Evolutionary conservation across 139 green algal species (phyloP).

Genomic region (Spirogloea muscicola): DNA sequence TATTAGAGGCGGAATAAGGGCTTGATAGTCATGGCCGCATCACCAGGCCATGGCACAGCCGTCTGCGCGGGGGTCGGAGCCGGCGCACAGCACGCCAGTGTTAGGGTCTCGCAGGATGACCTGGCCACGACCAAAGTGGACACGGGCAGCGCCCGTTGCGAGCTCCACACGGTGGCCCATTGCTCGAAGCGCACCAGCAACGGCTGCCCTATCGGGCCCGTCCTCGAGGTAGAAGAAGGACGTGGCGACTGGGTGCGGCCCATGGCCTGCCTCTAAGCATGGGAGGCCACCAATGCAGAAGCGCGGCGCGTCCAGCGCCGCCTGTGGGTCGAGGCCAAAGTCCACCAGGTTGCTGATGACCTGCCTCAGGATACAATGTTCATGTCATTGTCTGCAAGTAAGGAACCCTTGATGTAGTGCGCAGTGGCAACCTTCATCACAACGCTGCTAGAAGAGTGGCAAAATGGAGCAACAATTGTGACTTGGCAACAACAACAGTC

Average conservation of each 20-base stretch:
- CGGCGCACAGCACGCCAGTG: constrained; percentile 61
- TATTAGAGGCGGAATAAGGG: no score
- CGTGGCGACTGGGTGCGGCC: constrained; percentile 10
- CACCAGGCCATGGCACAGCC: constrained; percentile 60
- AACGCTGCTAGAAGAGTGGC: not conserved
- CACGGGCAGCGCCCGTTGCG: constrained; percentile 22
- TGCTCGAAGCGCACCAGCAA: not conserved
- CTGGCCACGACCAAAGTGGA: constrained; percentile 55
- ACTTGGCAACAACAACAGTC: not conserved
- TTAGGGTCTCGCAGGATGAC: constrained; percentile 55
- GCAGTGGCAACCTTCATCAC: not conserved
- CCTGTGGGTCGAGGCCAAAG: constrained; percentile 63
- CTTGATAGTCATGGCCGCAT: no score
- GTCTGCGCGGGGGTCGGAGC: constrained; percentile 61
- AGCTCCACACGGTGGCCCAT: constrained; percentile 33
- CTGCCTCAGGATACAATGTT: no score
- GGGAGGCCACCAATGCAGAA: constrained; percentile 58
- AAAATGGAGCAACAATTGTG: not conserved
- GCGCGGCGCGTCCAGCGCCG: constrained; percentile 62
- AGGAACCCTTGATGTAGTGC: no score
- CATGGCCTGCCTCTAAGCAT: constrained; percentile 46
- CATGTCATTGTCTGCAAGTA: no score
- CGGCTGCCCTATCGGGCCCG: not conserved
- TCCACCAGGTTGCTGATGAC: constrained; percentile 67
- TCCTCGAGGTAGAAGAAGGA: constrained; percentile 28